These are phyloP conservation scores for Pezicula carpinea DNA, from an alignment of 2,329 filamentous ascomycete species.

Conservation along the genomic window DNA sequence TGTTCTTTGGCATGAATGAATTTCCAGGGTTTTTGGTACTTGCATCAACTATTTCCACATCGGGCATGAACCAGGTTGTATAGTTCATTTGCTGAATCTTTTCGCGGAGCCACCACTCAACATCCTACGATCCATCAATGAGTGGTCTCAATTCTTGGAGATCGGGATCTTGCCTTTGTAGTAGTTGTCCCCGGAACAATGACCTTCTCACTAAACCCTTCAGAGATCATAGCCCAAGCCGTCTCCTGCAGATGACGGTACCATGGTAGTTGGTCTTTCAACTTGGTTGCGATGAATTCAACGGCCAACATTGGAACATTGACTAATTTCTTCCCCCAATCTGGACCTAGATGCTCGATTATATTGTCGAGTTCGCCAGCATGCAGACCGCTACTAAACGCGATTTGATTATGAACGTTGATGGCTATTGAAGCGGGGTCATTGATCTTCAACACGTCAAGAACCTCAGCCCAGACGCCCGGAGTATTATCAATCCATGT, in stretches of 20 bases:
- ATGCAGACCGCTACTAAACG: slow-evolving; percentile 43
- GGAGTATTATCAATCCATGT: slow-evolving; percentile 44
- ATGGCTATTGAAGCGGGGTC: slow-evolving; percentile 36
- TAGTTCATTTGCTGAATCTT: slow-evolving; percentile 44
- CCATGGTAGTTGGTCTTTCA: slow-evolving; percentile 34
- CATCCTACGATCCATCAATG: slow-evolving; percentile 28
- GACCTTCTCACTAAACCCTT: slow-evolving; percentile 39
- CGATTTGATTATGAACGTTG: slow-evolving; percentile 39
- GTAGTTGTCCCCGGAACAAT: slow-evolving; percentile 40
- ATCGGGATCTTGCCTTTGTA: slow-evolving; percentile 21
- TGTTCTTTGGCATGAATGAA: slow-evolving; percentile 14
- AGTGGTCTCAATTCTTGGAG: slow-evolving; percentile 1
- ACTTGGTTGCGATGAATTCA: slow-evolving; percentile 42
- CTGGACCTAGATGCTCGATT: slow-evolving; percentile 29
- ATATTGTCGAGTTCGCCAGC: slow-evolving; percentile 40
- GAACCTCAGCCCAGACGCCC: slow-evolving; percentile 36
- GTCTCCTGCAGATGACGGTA: slow-evolving; percentile 43
- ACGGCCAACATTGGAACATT: slow-evolving; percentile 40
- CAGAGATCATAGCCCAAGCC: slow-evolving; percentile 44
- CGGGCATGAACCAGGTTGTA: slow-evolving; percentile 48
- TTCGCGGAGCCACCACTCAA: slow-evolving; percentile 49
- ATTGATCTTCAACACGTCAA: slow-evolving; percentile 31
- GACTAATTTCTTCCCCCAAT: slow-evolving; percentile 37
- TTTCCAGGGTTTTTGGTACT: background rate
- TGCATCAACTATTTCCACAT: slow-evolving; percentile 37